A percentile compares a stretch with the other conserved stretches of the same genome.
Evolutionary conservation across 1,284 basidiomycete species (phyloP).

Genomic region (Leccinum angustisporum): DNA sequence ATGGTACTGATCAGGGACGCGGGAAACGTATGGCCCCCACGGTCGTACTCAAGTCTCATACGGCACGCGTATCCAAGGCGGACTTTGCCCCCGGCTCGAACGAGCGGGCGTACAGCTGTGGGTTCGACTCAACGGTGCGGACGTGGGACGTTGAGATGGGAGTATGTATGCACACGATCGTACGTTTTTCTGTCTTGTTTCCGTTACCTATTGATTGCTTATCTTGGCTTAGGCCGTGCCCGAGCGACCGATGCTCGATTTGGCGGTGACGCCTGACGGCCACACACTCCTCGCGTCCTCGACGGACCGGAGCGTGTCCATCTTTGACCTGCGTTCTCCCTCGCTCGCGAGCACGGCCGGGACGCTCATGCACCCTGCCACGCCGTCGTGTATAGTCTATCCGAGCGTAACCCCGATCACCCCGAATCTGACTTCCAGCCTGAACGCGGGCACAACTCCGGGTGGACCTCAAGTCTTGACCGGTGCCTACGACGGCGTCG

Average conservation of each 20-base stretch:
- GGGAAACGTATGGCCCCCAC: constrained; percentile 61
- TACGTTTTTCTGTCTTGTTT: constrained; percentile 4
- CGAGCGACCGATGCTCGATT: constrained; percentile 69
- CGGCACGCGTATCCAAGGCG: constrained; percentile 67
- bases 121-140: constrained; percentile 75
- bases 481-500: constrained; percentile 81
- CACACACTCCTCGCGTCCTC: constrained; percentile 57
- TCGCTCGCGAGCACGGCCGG: constrained; percentile 46
- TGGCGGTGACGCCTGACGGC: constrained; percentile 46
- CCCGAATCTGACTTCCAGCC: constrained; percentile 8
- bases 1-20: constrained; percentile 30
- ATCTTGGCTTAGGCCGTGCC: constrained; percentile 51
- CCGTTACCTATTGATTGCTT: not conserved
- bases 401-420: constrained; percentile 23
- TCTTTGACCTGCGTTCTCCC: constrained; percentile 62
- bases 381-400: constrained; percentile 70
- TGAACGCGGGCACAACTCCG: not conserved
- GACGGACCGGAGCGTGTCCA: constrained; percentile 64
- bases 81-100: constrained; percentile 42
- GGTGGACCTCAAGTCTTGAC: constrained; percentile 58
- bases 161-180: constrained; percentile 63
- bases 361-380: constrained; percentile 65
- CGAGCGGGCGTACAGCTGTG: constrained; percentile 61
- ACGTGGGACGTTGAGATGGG: constrained; percentile 72
- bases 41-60: constrained; percentile 72